phyloP scores from a whole-genome alignment of 495 filamentous ascomycete species.

The Tuber aestivum region DNA sequence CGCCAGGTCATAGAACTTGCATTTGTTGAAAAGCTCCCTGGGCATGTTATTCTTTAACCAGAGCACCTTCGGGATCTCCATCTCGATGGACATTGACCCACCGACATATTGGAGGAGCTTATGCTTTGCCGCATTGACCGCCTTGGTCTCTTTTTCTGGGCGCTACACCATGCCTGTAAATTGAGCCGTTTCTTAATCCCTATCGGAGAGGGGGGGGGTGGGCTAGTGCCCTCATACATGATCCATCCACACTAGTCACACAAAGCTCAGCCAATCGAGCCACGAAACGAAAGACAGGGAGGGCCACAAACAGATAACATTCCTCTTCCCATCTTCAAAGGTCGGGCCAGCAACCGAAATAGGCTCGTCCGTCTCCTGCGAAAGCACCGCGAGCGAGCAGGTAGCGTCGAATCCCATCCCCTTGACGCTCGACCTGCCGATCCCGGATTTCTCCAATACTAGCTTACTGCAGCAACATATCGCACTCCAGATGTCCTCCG shows the following conservation, averaged over 20 bases:
- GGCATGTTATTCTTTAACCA: conserved; percentile 99
- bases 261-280: conserved; percentile 12
- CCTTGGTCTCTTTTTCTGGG: conserved; percentile 76
- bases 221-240: conserved; percentile 32
- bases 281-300: background rate
- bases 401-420: conserved; percentile 97
- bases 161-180: conserved; percentile 52
- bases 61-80: conserved; percentile 96
- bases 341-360: conserved; percentile 80
- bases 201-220: background rate
- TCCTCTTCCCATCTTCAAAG: conserved; percentile 52
- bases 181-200: background rate
- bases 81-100: conserved; percentile 95
- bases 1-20: conserved; percentile 91
- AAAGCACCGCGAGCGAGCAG: conserved; percentile 88
- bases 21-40: conserved; percentile 76
- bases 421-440: conserved; percentile 64
- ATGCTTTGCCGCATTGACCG: conserved; percentile 88
- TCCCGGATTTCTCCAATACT: conserved; percentile 69
- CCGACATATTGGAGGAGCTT: conserved; percentile 93
- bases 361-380: conserved; percentile 79
- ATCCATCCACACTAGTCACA: conserved; percentile 41
- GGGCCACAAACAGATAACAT: conserved; percentile 39
- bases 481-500: conserved; percentile 87
- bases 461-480: conserved; percentile 77